Evolutionary conservation across 1,284 basidiomycete species (phyloP).

Genomic region (Ceratobasidium sp.): DNA sequence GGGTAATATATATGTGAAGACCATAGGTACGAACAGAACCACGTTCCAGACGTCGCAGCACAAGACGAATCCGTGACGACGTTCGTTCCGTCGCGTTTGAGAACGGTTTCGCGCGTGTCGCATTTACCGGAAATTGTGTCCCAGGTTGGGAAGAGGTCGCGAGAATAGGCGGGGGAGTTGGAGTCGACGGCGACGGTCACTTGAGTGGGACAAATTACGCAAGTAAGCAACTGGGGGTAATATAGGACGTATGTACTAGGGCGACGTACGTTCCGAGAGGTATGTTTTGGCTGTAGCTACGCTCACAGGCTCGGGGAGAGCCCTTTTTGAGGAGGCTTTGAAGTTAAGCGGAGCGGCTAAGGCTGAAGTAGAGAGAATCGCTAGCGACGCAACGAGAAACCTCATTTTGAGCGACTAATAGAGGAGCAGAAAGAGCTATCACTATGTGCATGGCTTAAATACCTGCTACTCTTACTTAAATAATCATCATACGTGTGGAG

Average conservation of each 20-base stretch:
- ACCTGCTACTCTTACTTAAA: neutral
- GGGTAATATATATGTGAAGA: no score
- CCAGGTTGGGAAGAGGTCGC: conserved; percentile 65
- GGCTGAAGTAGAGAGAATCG: neutral
- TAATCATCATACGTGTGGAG: neutral
- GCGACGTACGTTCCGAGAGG: conserved; percentile 57
- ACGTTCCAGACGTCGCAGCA: conserved; percentile 15
- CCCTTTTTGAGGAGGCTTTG: conserved; percentile 45
- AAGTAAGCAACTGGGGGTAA: no score
- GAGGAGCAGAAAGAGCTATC: neutral
- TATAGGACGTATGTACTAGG: no score
- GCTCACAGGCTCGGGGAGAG: conserved; percentile 60
- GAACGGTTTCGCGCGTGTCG: conserved; percentile 69
- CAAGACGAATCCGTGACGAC: conserved; percentile 31
- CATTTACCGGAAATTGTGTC: conserved; percentile 67
- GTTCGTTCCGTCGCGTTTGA: conserved; percentile 67
- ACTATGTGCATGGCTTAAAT: neutral
- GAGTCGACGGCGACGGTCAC: conserved; percentile 64
- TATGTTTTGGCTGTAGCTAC: conserved; percentile 60
- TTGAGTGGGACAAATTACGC: neutral
- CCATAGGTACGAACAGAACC: neutral
- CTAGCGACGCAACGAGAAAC: neutral
- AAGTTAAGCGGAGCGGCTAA: neutral
- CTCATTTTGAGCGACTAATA: neutral
- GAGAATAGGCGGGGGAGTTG: conserved; percentile 59